Base-by-base conservation (phyloP, 2,329 filamentous ascomycete species). In the Cercospora beticola region DNA sequence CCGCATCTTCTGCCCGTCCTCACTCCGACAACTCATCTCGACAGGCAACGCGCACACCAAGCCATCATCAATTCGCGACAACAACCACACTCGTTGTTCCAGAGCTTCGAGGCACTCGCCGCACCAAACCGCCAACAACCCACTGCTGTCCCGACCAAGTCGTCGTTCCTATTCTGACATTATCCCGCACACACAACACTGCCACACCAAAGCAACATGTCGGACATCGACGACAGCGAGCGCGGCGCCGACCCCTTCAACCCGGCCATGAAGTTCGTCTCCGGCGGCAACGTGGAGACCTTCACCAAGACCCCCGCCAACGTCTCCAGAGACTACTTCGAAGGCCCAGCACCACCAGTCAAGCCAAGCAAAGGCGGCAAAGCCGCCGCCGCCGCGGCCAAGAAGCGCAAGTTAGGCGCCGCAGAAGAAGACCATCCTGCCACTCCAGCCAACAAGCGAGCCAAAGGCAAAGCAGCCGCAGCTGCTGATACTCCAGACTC, bases 291-390 rank as follows among this genome's bases (percentile, higher is more conserved):
- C 33, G 49, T 65, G 54, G 54, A 43, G 43, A 54, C 49, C 69
- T 70, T 71, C 68, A 71, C 69, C 59, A 70, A 67, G 62, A 71
- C 69, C 30, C 71, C 71, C 10, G 71, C 71, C 30, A 73, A 73
- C 66, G 69, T 73, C 57, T 62, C 64, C 12, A 31, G 31, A 33
- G 60, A 71, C 43, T 70, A 68, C 64, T 64, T 70, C 64, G 58
- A 66, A n/a, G 62, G 46, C 8, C 62, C 60, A 14, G 65, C 64
- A 33, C 64, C 66, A 5, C 28, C 52, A 4, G 52, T 31, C 26
- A 16, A 62, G n/a, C 28, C 57, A 58, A 14, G 21, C n/a, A 54
- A 59, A 30, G 21, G 28, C n/a, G 26, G 26, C 64, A 63, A 66
- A 36, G 52, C 23, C 54, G 59, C 23, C 33, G 59, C 23, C 33